phyloP scores from a whole-genome alignment of 768 basidiomycete species.

The Artomyces pyxidatus region DNA sequence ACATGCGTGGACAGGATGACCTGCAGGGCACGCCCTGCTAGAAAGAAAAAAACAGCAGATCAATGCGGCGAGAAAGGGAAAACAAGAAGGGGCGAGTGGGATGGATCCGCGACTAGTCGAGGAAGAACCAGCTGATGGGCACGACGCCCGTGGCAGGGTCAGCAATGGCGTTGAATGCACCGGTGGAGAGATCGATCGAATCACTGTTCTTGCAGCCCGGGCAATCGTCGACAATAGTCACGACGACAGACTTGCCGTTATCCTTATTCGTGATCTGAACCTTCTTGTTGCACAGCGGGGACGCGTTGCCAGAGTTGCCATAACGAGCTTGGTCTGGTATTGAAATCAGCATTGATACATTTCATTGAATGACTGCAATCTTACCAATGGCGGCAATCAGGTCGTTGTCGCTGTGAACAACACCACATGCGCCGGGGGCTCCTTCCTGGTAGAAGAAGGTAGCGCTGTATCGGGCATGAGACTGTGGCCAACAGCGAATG shows the following conservation, averaged over 20 bases:
- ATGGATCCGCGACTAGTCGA: background rate
- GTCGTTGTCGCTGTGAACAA: slow-evolving; percentile 43
- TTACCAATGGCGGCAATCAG: slow-evolving; percentile 57
- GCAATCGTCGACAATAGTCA: slow-evolving; percentile 71
- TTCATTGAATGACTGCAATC: slow-evolving; percentile 7
- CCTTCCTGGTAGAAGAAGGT: slow-evolving; percentile 45
- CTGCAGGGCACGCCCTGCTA: slow-evolving; percentile 13
- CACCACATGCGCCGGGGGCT: slow-evolving; percentile 75
- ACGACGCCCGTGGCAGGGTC: slow-evolving; percentile 42
- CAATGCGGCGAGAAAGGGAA: slow-evolving; percentile 8
- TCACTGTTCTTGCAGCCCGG: slow-evolving; percentile 46
- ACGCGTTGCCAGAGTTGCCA: slow-evolving; percentile 36
- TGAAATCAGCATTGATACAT: background rate
- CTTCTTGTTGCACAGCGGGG: slow-evolving; percentile 54
- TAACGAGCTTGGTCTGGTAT: slow-evolving; percentile 42
- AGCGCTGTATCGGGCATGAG: slow-evolving; percentile 19
- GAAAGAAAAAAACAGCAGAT: background rate
- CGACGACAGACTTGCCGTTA: slow-evolving; percentile 51
- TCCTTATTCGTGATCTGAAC: slow-evolving; percentile 57
- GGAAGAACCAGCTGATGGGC: slow-evolving; percentile 36
- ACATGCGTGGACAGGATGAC: slow-evolving; percentile 7
- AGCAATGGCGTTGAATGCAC: slow-evolving; percentile 57
- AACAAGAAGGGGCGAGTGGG: background rate
- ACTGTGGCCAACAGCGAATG: too few species aligned
- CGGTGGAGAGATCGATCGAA: slow-evolving; percentile 69